These are phyloP conservation scores for Candida nanaspora DNA, from an alignment of 805 yeast genomes.

Conservation along the genomic window DNA sequence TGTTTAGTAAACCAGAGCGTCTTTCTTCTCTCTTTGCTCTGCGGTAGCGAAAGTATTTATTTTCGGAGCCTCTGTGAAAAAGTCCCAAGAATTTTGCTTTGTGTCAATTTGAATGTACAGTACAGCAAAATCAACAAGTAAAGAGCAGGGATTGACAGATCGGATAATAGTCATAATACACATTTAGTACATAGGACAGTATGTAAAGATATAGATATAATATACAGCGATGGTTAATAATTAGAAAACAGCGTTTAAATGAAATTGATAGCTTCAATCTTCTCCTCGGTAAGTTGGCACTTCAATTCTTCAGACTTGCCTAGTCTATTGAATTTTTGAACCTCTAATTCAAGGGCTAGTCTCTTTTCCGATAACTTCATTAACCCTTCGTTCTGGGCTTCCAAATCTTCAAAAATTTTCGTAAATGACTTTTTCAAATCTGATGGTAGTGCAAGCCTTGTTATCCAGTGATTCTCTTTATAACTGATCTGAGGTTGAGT, in stretches of 20 bases:
- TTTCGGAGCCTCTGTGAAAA: too few species aligned
- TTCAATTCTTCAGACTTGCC: slow-evolving; percentile 18
- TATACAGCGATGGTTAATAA: background rate
- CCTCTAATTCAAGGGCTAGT: slow-evolving; percentile 21
- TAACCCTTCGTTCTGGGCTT: slow-evolving; percentile 13
- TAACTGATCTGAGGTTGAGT: background rate
- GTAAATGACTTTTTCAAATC: slow-evolving; percentile 9
- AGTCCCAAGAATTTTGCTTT: too few species aligned
- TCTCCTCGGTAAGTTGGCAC: slow-evolving; percentile 30
- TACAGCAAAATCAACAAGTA: too few species aligned
- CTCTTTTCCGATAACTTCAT: slow-evolving; percentile 9
- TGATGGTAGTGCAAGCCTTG: slow-evolving; percentile 16
- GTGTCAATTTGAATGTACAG: too few species aligned
- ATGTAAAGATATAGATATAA: too few species aligned
- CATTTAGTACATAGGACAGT: too few species aligned
- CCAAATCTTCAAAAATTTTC: slow-evolving; percentile 16
- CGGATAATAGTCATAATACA: too few species aligned
- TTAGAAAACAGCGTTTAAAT: slow-evolving; percentile 13
- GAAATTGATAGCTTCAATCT: slow-evolving; percentile 42
- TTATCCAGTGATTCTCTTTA: slow-evolving; percentile 22
- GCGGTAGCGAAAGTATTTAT: too few species aligned
- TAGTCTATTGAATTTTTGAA: slow-evolving; percentile 17
- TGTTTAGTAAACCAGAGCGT: too few species aligned
- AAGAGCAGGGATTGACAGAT: too few species aligned
- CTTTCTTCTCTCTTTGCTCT: too few species aligned